Percentiles rank a stretch among this genome's conserved stretches.
These are phyloP conservation scores for Polyplosphaeria fusca DNA, from an alignment of 495 filamentous ascomycete genomes.

Conservation along the genomic window DNA sequence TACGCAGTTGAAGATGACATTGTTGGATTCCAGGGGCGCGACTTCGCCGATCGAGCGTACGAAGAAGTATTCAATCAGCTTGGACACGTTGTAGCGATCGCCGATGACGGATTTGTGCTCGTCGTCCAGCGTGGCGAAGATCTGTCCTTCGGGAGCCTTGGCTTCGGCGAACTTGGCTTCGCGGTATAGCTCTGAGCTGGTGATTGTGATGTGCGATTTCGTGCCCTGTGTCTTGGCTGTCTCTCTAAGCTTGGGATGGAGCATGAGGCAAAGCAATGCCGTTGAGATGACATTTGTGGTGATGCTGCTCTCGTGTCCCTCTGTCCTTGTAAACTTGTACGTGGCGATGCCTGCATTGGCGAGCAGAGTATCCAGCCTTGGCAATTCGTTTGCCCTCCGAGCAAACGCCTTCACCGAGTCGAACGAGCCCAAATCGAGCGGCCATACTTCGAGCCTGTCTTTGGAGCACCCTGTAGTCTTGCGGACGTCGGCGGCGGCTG, in stretches of 20 bases:
- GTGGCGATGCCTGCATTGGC: conserved; percentile 10
- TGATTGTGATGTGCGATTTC: conserved; percentile 24
- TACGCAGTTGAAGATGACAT: conserved; percentile 41
- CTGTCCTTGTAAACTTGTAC: neutral
- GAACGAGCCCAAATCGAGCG: conserved; percentile 11
- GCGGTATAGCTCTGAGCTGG: conserved; percentile 32
- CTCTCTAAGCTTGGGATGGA: conserved; percentile 7
- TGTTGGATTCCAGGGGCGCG: conserved; percentile 15
- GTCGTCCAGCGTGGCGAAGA: conserved; percentile 36
- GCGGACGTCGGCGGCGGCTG: neutral
- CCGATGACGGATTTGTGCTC: conserved; percentile 29
- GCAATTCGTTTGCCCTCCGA: neutral
- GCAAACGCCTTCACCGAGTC: conserved; percentile 5
- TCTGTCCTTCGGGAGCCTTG: neutral
- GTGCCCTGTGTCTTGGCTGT: conserved; percentile 4
- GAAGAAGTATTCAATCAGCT: conserved; percentile 37
- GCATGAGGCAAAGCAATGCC: neutral
- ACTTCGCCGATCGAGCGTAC: conserved; percentile 31
- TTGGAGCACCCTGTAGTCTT: neutral
- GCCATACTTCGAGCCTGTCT: conserved; percentile 10
- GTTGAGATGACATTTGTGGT: conserved; percentile 16
- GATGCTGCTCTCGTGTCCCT: conserved; percentile 11
- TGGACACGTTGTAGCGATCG: conserved; percentile 38
- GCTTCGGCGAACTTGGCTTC: conserved; percentile 34
- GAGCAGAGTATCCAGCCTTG: conserved; percentile 7